These are phyloP conservation scores for Blastobotrys persicus DNA, from an alignment of 1,139 yeast genomes.

Conservation along the genomic window DNA sequence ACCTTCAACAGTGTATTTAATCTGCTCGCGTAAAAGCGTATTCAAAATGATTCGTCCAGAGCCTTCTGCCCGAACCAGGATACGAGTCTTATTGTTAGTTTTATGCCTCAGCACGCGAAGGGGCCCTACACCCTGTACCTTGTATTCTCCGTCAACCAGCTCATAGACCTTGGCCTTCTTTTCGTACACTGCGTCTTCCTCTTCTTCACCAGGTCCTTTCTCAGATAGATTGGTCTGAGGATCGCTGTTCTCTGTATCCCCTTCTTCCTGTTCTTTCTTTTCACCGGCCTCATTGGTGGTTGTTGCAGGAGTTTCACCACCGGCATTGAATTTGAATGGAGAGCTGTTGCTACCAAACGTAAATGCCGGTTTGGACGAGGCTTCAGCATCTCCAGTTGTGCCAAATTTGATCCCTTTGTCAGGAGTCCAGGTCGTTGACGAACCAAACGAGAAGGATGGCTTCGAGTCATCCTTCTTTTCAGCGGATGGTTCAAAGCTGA, in stretches of 20 bases:
- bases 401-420: constrained; percentile 39
- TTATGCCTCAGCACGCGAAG: constrained; percentile 65
- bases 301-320: constrained; percentile 16
- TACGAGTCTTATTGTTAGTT: constrained; percentile 59
- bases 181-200: constrained; percentile 61
- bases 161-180: constrained; percentile 73
- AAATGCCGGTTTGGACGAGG: constrained; percentile 17
- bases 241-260: constrained; percentile 25
- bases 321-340: constrained; percentile 8
- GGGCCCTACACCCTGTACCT: constrained; percentile 70
- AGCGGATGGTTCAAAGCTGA: constrained; percentile 21
- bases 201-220: constrained; percentile 80
- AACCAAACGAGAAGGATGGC: constrained; percentile 30
- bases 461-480: constrained; percentile 11
- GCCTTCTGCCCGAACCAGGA: constrained; percentile 85
- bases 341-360: constrained; percentile 8
- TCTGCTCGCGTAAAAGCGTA: constrained; percentile 52
- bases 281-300: constrained; percentile 9
- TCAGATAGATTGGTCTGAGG: constrained; percentile 38
- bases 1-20: constrained; percentile 44
- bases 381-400: constrained; percentile 14
- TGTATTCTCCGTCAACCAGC: constrained; percentile 39
- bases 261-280: constrained; percentile 9
- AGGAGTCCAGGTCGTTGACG: constrained; percentile 34
- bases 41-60: constrained; percentile 79